Conservation (phyloP, 2,329 filamentous ascomycete species). For the Phyllachora maydis region DNA sequence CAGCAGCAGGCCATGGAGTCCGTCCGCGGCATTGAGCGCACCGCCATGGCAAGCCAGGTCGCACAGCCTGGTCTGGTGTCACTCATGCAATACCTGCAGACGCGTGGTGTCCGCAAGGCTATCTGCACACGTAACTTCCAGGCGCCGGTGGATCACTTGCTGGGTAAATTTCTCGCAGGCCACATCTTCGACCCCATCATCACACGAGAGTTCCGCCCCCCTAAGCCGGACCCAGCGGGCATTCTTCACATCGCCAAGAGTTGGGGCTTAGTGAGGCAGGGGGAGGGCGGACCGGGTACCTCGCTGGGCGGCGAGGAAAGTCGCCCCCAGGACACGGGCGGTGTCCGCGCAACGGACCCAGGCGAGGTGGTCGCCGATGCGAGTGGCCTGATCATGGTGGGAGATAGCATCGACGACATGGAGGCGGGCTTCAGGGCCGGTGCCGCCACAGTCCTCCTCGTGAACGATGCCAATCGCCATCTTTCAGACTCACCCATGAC, state of each 20-base stretch:
- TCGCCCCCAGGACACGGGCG: constrained; percentile 3
- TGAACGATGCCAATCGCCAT: constrained; percentile 60
- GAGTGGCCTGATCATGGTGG: constrained; percentile 39
- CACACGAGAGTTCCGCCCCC: constrained; percentile 62
- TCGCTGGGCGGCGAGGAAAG: constrained; percentile 1
- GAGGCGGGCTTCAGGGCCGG: constrained; percentile 66
- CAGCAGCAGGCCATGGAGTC: constrained; percentile 47
- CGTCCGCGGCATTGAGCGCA: constrained; percentile 61
- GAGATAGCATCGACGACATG: constrained; percentile 84
- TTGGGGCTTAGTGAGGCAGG: constrained; percentile 39
- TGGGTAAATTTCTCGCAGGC: constrained; percentile 50
- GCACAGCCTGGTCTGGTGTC: constrained; percentile 61
- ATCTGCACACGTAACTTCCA: constrained; percentile 95
- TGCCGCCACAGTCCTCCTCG: constrained; percentile 73
- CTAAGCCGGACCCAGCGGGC: constrained; percentile 76
- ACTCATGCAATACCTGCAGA: constrained; percentile 69
- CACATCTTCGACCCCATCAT: constrained; percentile 59
- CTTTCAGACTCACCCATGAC: constrained; percentile 55
- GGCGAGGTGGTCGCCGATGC: constrained; percentile 16
- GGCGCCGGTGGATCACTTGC: constrained; percentile 51
- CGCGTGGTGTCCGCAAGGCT: constrained; percentile 45
- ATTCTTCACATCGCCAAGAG: constrained; percentile 65
- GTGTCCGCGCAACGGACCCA: constrained; percentile 3
- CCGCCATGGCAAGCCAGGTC: constrained; percentile 59
- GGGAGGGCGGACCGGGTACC: constrained; percentile 3